Percentiles rank a stretch among this genome's conserved stretches.
phyloP scores from a whole-genome alignment of 2,329 filamentous ascomycete genomes.

The Aspergillus udagawae region DNA sequence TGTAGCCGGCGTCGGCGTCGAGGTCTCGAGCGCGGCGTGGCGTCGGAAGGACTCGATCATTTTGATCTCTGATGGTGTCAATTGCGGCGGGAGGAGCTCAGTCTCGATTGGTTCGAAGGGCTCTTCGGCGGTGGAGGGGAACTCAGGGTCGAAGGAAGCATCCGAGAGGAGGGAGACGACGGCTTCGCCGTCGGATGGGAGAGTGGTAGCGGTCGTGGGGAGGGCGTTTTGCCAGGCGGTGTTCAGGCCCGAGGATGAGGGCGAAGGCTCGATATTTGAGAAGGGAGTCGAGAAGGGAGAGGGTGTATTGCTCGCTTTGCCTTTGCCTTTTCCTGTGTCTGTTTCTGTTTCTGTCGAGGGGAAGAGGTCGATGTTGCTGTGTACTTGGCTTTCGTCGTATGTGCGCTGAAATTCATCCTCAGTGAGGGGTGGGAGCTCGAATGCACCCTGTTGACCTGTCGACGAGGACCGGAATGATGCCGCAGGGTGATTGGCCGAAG shows the following conservation, averaged over 20 bases:
- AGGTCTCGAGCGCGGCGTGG: conserved; percentile 6
- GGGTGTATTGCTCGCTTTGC: not conserved
- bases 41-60: conserved; percentile 31
- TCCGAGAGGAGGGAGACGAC: conserved; percentile 39
- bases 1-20: conserved; percentile 1
- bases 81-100: conserved; percentile 17
- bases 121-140: conserved; percentile 20
- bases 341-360: not conserved
- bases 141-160: conserved; percentile 28
- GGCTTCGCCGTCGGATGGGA: conserved; percentile 37
- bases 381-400: conserved; percentile 5
- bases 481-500: not conserved
- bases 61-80: conserved; percentile 24
- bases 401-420: conserved; percentile 21
- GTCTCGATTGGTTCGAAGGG: conserved; percentile 20
- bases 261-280: not conserved
- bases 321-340: conserved; percentile 16
- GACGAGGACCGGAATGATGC: conserved; percentile 22
- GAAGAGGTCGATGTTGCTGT: not conserved
- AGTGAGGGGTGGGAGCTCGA: conserved; percentile 14
- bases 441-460: conserved; percentile 10
- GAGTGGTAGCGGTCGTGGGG: conserved; percentile 2
- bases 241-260: conserved; percentile 11
- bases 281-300: not conserved
- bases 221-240: conserved; percentile 16